Percentiles rank a stretch among this genome's conserved stretches.
Evolutionary conservation across 306 rosid genomes (phyloP).

Genomic region (Prunus mume): DNA sequence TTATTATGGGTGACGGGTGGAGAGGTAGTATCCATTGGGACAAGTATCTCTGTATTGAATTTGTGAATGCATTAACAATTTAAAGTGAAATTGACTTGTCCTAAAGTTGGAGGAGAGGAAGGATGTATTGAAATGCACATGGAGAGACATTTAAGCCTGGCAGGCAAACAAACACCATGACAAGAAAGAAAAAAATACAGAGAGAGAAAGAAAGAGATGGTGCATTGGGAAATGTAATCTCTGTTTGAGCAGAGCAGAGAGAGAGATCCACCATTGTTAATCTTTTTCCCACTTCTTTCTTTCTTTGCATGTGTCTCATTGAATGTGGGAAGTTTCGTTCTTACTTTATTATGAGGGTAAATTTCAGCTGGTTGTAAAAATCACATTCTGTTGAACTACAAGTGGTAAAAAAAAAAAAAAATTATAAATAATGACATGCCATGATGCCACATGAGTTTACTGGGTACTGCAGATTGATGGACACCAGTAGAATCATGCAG

Average conservation of each 20-base stretch:
- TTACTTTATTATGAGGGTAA: neutral
- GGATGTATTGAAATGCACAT: slow-evolving; percentile 14
- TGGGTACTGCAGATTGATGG: neutral
- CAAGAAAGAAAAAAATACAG: neutral
- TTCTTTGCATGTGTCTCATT: neutral
- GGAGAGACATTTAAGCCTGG: neutral
- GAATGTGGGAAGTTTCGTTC: neutral
- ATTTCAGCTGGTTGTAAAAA: neutral
- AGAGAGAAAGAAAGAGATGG: slow-evolving; percentile 1
- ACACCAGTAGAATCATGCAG: neutral
- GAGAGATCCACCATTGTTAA: neutral
- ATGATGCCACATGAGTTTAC: too few species aligned
- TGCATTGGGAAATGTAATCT: slow-evolving; percentile 45
- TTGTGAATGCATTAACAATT: slow-evolving; percentile 6
- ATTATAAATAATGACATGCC: too few species aligned
- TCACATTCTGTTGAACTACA: neutral
- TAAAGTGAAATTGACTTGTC: slow-evolving; percentile 30
- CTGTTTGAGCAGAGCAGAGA: too few species aligned
- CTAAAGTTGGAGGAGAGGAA: neutral
- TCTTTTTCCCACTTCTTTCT: neutral
- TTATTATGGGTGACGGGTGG: slow-evolving; percentile 17
- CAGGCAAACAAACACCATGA: slow-evolving; percentile 16
- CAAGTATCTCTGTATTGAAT: slow-evolving; percentile 15
- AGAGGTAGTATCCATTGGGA: slow-evolving; percentile 8
- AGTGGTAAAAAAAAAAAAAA: neutral